Percentiles rank a stretch among this genome's conserved stretches.
These are phyloP conservation scores for Podospora anserina DNA, from an alignment of 495 filamentous ascomycete species.

Conservation along the genomic window DNA sequence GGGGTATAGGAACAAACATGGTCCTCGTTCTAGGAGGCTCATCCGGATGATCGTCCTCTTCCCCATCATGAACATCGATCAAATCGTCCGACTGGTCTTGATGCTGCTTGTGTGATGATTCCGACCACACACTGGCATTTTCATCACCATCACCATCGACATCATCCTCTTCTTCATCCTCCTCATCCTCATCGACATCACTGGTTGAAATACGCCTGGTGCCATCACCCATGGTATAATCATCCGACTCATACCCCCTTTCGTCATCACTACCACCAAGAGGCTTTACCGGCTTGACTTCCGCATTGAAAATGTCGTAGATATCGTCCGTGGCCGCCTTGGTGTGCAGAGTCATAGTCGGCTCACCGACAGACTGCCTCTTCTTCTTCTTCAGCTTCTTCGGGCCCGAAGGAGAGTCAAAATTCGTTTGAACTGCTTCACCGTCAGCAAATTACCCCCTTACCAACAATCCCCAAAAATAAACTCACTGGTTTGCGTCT, in stretches of 20 bases:
- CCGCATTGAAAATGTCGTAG: constrained; percentile 93
- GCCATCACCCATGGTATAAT: constrained; percentile 79
- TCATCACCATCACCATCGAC: constrained; percentile 27
- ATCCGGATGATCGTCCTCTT: constrained; percentile 37
- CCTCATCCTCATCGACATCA: constrained; percentile 35
- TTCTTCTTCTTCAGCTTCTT: constrained; percentile 67
- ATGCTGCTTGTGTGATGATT: constrained; percentile 69
- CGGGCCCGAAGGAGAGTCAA: constrained; percentile 76
- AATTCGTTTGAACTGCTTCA: constrained; percentile 76
- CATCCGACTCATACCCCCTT: constrained; percentile 64
- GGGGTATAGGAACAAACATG: constrained; percentile 64
- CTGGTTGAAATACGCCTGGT: constrained; percentile 60
- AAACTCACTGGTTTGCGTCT: constrained; percentile 77
- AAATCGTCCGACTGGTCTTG: constrained; percentile 43
- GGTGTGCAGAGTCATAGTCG: constrained; percentile 96
- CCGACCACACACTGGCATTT: constrained; percentile 75
- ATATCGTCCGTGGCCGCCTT: constrained; percentile 95
- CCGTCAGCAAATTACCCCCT: constrained; percentile 18
- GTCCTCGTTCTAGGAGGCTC: constrained; percentile 44
- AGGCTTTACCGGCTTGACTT: constrained; percentile 54
- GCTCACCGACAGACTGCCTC: constrained; percentile 56
- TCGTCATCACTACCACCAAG: constrained; percentile 58
- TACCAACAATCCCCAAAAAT: background rate
- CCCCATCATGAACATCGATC: constrained; percentile 35
- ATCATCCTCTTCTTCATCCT: constrained; percentile 62